Conservation (phyloP, 805 yeast species). For the Candida schatavii region DNA sequence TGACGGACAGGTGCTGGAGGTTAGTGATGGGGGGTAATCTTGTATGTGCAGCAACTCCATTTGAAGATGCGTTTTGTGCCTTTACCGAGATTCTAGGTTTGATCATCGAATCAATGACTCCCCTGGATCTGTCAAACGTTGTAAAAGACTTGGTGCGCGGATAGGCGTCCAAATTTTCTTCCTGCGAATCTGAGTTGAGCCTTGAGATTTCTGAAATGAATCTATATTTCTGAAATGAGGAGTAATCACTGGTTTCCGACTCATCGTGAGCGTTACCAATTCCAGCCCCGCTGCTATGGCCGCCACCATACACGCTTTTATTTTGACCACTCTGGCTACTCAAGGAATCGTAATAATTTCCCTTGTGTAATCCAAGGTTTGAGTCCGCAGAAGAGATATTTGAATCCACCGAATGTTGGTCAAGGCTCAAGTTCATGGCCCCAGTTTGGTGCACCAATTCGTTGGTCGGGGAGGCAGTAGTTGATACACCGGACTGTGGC, state of each 20-base stretch:
- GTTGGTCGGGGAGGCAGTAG: conserved; percentile 2
- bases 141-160: conserved; percentile 26
- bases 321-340: too few relatives aligned
- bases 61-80: not conserved
- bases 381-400: conserved; percentile 1
- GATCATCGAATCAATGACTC: conserved; percentile 47
- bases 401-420: not conserved
- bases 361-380: not conserved
- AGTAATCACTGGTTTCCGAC: not conserved
- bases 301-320: not conserved
- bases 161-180: conserved; percentile 34
- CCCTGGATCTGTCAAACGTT: conserved; percentile 38
- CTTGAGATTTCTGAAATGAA: conserved; percentile 36
- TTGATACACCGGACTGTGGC: not conserved
- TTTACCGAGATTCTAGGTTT: conserved; percentile 34
- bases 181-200: conserved; percentile 31
- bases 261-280: too few relatives aligned
- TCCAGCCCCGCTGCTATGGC: not conserved
- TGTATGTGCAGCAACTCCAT: not conserved
- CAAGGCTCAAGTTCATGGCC: not conserved
- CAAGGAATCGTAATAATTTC: not conserved
- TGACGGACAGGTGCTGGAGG: not conserved
- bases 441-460: conserved; percentile 3
- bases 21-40: not conserved
- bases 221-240: conserved; percentile 5